Percentiles rank a stretch among this genome's conserved stretches.
These are phyloP conservation scores for Syncephalastrum sp. DNA, from an alignment of 371 early-diverging fungal genomes.

Conservation along the genomic window DNA sequence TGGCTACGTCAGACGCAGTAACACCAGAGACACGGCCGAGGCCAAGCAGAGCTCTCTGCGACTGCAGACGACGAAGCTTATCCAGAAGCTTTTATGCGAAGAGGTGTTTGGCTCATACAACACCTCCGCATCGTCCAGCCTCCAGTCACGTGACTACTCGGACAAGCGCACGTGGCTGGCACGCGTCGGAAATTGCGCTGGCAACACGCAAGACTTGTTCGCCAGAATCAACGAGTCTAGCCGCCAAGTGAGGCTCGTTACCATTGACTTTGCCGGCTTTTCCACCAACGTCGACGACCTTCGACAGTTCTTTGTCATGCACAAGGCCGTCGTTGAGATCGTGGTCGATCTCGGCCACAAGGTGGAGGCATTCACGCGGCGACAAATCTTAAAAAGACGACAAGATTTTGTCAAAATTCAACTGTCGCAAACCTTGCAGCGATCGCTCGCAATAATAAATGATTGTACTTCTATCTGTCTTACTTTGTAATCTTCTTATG, in stretches of 20 bases:
- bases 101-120: too few relatives aligned
- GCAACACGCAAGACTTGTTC: constrained; percentile 5
- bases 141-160: constrained; percentile 1
- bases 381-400: constrained; percentile 3
- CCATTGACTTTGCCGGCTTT: constrained; percentile 5
- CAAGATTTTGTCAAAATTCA: background rate
- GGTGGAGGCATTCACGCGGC: background rate
- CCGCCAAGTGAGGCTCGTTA: constrained; percentile 4
- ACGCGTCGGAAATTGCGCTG: background rate
- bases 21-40: too few relatives aligned
- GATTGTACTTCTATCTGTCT: too few relatives aligned
- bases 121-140: too few relatives aligned
- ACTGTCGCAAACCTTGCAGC: background rate
- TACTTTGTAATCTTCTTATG: too few relatives aligned
- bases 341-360: constrained; percentile 8
- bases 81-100: too few relatives aligned
- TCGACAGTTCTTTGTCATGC: background rate
- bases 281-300: constrained; percentile 2
- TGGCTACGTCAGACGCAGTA: too few relatives aligned
- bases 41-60: too few relatives aligned
- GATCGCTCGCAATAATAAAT: background rate
- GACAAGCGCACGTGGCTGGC: background rate
- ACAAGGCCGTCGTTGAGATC: constrained; percentile 7
- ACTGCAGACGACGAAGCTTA: background rate
- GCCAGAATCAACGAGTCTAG: background rate